Evolutionary conservation across 2,329 filamentous ascomycete genomes (phyloP).

Genomic region (Rhinocladiella similis): DNA sequence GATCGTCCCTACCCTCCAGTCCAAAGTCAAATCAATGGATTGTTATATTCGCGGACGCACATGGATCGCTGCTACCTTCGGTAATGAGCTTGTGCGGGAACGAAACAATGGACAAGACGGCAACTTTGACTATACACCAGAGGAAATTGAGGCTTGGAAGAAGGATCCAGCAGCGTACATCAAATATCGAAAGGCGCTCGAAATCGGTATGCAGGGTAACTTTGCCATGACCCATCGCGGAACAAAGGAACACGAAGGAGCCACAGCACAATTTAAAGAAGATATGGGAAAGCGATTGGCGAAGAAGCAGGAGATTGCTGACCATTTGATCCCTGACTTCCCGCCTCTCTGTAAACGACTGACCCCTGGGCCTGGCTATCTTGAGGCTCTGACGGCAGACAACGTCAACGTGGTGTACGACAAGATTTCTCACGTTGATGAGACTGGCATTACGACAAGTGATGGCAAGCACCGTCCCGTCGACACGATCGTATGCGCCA

Average conservation of each 20-base stretch:
- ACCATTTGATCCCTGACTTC: constrained; percentile 43
- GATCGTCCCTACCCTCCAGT: constrained; percentile 31
- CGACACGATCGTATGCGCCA: constrained; percentile 41
- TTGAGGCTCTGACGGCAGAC: constrained; percentile 27
- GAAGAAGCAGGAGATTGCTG: constrained; percentile 37
- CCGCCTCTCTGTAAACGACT: constrained; percentile 45
- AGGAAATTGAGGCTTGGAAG: constrained; percentile 28
- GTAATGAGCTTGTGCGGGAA: constrained; percentile 23
- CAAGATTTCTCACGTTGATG: constrained; percentile 18
- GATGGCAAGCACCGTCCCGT: constrained; percentile 36
- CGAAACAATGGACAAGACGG: constrained; percentile 30
- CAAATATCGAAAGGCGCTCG: constrained; percentile 38
- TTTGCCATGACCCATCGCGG: constrained; percentile 28
- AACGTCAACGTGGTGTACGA: constrained; percentile 24
- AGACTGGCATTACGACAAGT: constrained; percentile 25
- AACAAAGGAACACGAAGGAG: constrained; percentile 22
- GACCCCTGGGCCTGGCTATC: constrained; percentile 48
- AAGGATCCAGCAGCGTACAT: constrained; percentile 29
- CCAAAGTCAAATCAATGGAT: constrained; percentile 30
- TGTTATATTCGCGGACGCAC: constrained; percentile 33
- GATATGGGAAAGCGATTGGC: constrained; percentile 27
- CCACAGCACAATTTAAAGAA: constrained; percentile 16
- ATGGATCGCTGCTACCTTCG: constrained; percentile 33
- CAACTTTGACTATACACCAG: constrained; percentile 32
- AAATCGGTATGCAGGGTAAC: constrained; percentile 31